A percentile compares a stretch with the other conserved stretches of the same genome.
These are phyloP conservation scores for Geopyxis carbonaria DNA, from an alignment of 495 filamentous ascomycete genomes.

Conservation along the genomic window DNA sequence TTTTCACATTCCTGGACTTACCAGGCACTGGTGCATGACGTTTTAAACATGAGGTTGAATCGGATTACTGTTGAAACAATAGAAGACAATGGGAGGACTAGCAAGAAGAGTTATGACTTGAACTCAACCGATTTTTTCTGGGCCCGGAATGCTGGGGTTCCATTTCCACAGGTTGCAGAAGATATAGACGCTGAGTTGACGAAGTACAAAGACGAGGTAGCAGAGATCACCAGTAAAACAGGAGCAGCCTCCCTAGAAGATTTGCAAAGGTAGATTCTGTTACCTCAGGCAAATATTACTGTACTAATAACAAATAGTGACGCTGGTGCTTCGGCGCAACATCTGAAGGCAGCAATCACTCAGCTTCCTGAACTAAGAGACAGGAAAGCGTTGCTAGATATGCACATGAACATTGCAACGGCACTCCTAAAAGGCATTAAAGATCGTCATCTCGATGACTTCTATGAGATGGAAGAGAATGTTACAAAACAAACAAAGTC, in stretches of 20 bases:
- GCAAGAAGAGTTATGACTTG: conserved; percentile 77
- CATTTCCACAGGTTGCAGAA: conserved; percentile 92
- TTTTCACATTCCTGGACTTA: conserved; percentile 98
- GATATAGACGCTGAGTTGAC: conserved; percentile 86
- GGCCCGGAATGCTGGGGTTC: conserved; percentile 78
- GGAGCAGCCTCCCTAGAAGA: conserved; percentile 88
- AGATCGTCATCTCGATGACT: conserved; percentile 86
- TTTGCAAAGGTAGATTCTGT: conserved; percentile 42
- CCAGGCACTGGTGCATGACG: conserved; percentile 87
- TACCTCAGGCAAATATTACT: neutral
- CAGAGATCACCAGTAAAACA: conserved; percentile 85
- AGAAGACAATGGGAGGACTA: conserved; percentile 49
- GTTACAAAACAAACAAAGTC: conserved; percentile 82
- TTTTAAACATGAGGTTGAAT: conserved; percentile 84
- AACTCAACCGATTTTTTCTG: conserved; percentile 93
- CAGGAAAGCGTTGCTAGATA: conserved; percentile 77
- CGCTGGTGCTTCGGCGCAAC: conserved; percentile 69
- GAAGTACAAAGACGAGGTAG: conserved; percentile 88
- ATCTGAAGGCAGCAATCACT: conserved; percentile 90
- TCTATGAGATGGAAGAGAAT: conserved; percentile 87
- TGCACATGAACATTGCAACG: conserved; percentile 98
- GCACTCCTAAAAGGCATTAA: conserved; percentile 76
- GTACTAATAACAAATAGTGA: conserved; percentile 30
- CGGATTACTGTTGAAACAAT: conserved; percentile 83
- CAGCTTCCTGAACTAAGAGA: conserved; percentile 82